phyloP scores from a whole-genome alignment of 441 rosid genomes.

The Rhodomyrtus psidioides region DNA sequence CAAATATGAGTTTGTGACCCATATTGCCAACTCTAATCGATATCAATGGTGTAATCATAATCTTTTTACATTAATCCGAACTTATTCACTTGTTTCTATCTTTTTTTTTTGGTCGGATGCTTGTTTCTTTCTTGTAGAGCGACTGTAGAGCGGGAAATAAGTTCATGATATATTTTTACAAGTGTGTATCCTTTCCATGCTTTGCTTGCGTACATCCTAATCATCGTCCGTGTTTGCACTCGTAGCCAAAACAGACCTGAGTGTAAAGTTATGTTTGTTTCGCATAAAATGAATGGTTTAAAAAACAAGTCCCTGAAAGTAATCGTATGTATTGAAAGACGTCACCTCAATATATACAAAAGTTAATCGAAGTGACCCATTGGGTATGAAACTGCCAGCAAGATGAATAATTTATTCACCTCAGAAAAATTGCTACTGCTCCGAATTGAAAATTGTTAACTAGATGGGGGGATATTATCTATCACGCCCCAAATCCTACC shows the following conservation, averaged over 20 bases:
- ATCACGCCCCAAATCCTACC: not conserved
- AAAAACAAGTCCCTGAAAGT: too few species aligned
- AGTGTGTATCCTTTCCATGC: not conserved
- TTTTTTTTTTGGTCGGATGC: too few species aligned
- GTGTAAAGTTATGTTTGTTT: too few species aligned
- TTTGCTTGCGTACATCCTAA: not conserved
- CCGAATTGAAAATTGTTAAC: not conserved
- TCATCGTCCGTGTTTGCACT: not conserved
- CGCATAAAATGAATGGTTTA: too few species aligned
- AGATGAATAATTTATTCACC: not conserved
- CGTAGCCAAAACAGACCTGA: not conserved
- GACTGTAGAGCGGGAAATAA: not conserved
- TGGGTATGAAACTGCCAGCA: not conserved
- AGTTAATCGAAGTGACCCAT: not conserved
- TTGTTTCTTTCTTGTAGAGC: not conserved
- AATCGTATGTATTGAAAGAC: not conserved
- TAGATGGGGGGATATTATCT: not conserved
- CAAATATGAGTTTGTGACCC: too few species aligned
- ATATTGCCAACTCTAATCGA: too few species aligned
- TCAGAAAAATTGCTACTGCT: accelerated
- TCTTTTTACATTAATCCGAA: not conserved
- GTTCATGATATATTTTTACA: not conserved
- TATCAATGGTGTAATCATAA: conserved; percentile 7
- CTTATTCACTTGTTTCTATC: not conserved
- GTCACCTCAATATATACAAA: not conserved